A percentile compares a stretch with the other conserved stretches of the same genome.
Conservation (phyloP, 345 rosid species). For the Noccaea caerulescens region DNA sequence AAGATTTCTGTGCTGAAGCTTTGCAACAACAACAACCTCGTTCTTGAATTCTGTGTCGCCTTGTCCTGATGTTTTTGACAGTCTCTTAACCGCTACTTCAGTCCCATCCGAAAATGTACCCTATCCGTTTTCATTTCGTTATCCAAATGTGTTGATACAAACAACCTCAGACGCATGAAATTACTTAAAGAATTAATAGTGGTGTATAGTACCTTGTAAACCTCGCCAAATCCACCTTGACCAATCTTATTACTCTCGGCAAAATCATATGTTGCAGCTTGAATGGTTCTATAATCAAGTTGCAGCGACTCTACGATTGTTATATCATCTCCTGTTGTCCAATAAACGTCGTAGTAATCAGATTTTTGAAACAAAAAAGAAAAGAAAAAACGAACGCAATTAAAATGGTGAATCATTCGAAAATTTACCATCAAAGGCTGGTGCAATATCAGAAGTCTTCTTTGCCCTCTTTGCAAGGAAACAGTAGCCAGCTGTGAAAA, state of each 20-base stretch:
- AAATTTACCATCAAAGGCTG: slow-evolving; percentile 40
- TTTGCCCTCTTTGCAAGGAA: slow-evolving; percentile 38
- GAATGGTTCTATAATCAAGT: slow-evolving; percentile 43
- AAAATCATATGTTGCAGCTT: slow-evolving; percentile 53
- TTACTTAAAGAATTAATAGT: background rate
- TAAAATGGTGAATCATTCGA: background rate
- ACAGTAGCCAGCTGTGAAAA: slow-evolving; percentile 40
- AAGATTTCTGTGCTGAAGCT: slow-evolving; percentile 34
- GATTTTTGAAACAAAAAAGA: no score
- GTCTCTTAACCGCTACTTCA: slow-evolving; percentile 34
- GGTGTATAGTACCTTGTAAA: slow-evolving; percentile 52
- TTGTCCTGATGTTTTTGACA: slow-evolving; percentile 30
- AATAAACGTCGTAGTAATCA: background rate
- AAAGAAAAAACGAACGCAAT: background rate
- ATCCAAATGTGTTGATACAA: background rate
- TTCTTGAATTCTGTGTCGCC: slow-evolving; percentile 27
- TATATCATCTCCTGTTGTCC: slow-evolving; percentile 38
- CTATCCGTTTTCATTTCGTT: background rate
- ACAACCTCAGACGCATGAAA: background rate
- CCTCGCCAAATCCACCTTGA: slow-evolving; percentile 68
- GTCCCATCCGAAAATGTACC: slow-evolving; percentile 5
- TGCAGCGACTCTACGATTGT: slow-evolving; percentile 48
- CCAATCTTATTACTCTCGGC: slow-evolving; percentile 54
- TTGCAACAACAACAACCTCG: slow-evolving; percentile 35
- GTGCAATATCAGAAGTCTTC: slow-evolving; percentile 23